phyloP scores from a whole-genome alignment of 495 filamentous ascomycete genomes.

The Aspergillus steynii region DNA sequence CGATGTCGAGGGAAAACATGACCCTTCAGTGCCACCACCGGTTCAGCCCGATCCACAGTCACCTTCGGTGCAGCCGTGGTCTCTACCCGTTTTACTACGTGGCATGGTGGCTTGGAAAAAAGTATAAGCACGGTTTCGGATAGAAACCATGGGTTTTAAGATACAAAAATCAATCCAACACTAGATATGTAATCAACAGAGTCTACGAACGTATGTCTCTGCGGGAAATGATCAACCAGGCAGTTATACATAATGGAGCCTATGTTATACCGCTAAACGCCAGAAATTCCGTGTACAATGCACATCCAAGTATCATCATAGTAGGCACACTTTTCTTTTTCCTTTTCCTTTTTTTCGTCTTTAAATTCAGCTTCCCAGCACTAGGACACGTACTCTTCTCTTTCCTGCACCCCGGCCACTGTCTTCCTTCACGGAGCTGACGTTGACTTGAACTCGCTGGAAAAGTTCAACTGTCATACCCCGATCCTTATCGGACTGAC shows the following conservation, averaged over 20 bases:
- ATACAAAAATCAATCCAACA: neutral
- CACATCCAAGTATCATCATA: constrained; percentile 3
- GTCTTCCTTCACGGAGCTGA: constrained; percentile 91
- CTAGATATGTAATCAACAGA: constrained; percentile 1
- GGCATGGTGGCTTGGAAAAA: constrained; percentile 37
- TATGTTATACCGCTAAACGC: constrained; percentile 1
- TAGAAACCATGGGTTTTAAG: neutral
- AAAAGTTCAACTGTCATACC: constrained; percentile 75
- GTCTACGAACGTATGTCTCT: neutral
- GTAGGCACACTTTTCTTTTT: neutral
- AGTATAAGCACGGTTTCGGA: constrained; percentile 25
- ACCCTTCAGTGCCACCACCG: neutral
- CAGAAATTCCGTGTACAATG: neutral
- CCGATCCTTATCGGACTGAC: constrained; percentile 50
- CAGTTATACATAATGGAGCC: neutral
- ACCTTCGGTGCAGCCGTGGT: constrained; percentile 24
- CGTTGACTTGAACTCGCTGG: constrained; percentile 80
- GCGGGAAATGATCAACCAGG: constrained; percentile 4
- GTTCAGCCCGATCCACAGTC: neutral
- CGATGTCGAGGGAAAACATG: neutral
- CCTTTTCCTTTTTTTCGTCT: constrained; percentile 16
- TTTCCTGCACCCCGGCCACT: constrained; percentile 73
- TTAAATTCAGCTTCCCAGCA: constrained; percentile 26
- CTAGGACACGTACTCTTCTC: constrained; percentile 58
- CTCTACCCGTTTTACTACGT: constrained; percentile 26